Evolutionary conservation across 1,284 basidiomycete genomes (phyloP).

Genomic region (Ceratobasidium sp.): DNA sequence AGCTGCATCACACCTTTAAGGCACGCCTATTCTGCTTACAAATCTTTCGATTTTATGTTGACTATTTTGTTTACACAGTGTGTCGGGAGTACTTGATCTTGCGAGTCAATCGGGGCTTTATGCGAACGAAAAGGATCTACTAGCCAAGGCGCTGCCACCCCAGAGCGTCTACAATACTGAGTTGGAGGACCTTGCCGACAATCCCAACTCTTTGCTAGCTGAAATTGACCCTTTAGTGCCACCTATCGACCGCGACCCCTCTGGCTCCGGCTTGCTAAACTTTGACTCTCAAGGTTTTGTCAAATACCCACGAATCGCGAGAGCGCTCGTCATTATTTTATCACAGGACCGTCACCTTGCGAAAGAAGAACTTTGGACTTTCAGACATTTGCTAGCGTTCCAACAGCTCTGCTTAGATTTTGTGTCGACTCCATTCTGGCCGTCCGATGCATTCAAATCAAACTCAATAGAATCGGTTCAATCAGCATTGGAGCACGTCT

Average conservation of each 20-base stretch:
- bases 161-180: background rate
- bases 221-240: conserved; percentile 44
- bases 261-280: conserved; percentile 4
- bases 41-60: background rate
- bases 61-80: background rate
- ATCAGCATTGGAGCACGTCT: conserved; percentile 67
- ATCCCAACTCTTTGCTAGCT: conserved; percentile 32
- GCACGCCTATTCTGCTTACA: background rate
- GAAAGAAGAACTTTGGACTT: conserved; percentile 71
- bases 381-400: conserved; percentile 75
- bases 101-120: conserved; percentile 21
- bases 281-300: conserved; percentile 70
- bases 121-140: conserved; percentile 21
- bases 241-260: background rate
- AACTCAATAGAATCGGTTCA: conserved; percentile 61
- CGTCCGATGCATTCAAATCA: conserved; percentile 49
- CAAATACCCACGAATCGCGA: conserved; percentile 74
- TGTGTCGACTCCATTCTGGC: conserved; percentile 50
- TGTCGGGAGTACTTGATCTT: conserved; percentile 9
- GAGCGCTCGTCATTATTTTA: conserved; percentile 73
- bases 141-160: conserved; percentile 17
- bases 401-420: conserved; percentile 71
- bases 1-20: conserved; percentile 2
- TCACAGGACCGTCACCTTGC: conserved; percentile 73
- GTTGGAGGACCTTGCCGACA: conserved; percentile 22